phyloP scores from a whole-genome alignment of 1,284 basidiomycete genomes.

The Lignosus rhinocerotis region DNA sequence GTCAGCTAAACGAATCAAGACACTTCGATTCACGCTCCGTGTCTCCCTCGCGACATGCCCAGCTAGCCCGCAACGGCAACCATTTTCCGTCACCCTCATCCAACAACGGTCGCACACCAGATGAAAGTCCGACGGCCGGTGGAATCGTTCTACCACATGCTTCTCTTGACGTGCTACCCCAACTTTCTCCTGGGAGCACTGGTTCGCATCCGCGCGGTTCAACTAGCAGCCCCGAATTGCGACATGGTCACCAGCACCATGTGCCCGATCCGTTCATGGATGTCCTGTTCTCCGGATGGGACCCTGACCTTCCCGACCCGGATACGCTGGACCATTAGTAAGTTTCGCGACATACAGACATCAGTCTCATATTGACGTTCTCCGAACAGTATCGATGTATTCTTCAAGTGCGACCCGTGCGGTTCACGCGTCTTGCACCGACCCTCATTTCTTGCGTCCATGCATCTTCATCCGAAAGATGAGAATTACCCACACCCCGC shows the following conservation, averaged over 20 bases:
- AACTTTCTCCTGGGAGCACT: constrained; percentile 43
- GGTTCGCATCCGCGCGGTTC: constrained; percentile 47
- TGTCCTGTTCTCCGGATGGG: constrained; percentile 75
- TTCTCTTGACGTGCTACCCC: constrained; percentile 44
- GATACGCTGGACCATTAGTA: constrained; percentile 72
- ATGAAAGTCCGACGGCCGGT: constrained; percentile 27
- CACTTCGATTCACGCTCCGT: constrained; percentile 38
- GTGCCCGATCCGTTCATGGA: constrained; percentile 52
- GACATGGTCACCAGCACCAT: constrained; percentile 19
- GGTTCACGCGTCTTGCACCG: constrained; percentile 76
- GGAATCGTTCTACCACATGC: constrained; percentile 49
- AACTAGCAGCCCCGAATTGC: constrained; percentile 52
- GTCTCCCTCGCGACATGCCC: constrained; percentile 40
- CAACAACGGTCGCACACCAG: constrained; percentile 25
- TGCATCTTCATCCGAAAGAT: constrained; percentile 75
- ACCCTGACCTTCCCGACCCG: constrained; percentile 77
- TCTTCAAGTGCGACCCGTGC: constrained; percentile 82
- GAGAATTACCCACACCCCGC: constrained; percentile 79
- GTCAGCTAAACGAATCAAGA: constrained; percentile 57
- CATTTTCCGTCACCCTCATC: constrained; percentile 26
- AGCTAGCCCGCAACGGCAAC: constrained; percentile 23
- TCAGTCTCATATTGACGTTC: constrained; percentile 38
- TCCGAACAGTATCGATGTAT: constrained; percentile 75
- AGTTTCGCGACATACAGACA: constrained; percentile 28
- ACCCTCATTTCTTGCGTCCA: constrained; percentile 74